phyloP scores from a whole-genome alignment of 169 alveolate species.

The Perkinsus chesapeaki region DNA sequence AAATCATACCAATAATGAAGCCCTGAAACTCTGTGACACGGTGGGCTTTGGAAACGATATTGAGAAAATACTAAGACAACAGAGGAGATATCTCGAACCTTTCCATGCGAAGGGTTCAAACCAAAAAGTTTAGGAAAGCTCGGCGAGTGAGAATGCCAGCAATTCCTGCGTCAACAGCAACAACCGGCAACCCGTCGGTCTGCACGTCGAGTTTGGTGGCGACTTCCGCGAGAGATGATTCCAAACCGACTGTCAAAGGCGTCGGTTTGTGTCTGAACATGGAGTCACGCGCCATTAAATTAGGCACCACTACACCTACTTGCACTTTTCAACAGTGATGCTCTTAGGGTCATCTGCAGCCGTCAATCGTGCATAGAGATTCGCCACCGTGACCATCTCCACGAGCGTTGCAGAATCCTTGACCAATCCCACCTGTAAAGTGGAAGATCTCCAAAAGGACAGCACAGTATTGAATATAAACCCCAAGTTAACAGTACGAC shows the following conservation, averaged over 20 bases:
- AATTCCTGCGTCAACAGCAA: neutral
- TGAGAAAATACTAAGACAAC: neutral
- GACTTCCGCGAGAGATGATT: neutral
- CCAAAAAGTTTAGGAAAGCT: neutral
- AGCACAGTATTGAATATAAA: neutral
- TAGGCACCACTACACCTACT: neutral
- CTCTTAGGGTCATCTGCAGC: neutral
- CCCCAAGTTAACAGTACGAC: too few species aligned
- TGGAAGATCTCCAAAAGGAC: neutral
- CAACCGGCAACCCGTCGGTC: neutral
- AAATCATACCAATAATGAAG: neutral
- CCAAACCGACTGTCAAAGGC: neutral
- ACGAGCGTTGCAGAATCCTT: neutral
- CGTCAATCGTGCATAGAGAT: neutral
- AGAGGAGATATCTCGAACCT: neutral
- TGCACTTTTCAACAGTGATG: neutral
- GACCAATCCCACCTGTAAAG: too few species aligned
- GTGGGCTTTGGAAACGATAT: neutral
- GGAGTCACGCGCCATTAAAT: neutral
- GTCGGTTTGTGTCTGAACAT: neutral
- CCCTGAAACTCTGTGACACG: neutral
- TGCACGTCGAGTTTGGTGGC: neutral
- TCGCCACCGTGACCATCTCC: neutral
- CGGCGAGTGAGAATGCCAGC: neutral
- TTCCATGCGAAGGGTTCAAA: neutral